Base-by-base conservation (phyloP, 805 yeast genomes). In the Lachancea quebecensis region DNA sequence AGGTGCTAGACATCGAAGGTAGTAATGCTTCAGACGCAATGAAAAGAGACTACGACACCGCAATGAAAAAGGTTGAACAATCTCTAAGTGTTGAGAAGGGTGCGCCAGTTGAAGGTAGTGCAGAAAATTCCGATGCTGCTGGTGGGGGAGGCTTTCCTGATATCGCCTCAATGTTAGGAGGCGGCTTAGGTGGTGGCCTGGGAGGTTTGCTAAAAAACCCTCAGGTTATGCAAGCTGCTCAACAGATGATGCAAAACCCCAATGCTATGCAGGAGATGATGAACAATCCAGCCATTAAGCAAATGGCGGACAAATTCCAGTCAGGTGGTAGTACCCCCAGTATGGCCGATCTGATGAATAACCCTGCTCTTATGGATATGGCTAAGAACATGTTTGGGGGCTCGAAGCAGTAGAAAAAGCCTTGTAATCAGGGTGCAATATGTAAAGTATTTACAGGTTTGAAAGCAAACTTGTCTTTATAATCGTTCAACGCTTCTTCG, bases 11-110 rank as follows among this genome's bases (percentile, higher is more conserved):
- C 47, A 78, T 79, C 46, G 98, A 93, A 69, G 96, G 97, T 37
- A 85, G 79, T 38, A 68, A 71, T 21, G 88, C 91, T 39, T 78
- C 90, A 7, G 95, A 85, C 35, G 90, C 93, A 14, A 91, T 91
- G 96, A 78, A 76, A 66, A 82, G 82, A 61, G 99, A 96, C 44
- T 89, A 80, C 63, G 96, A 91, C 65, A 86, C 96, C 31, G 97
- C 97, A 18, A 86, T 87, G 71, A 78, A 78, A 66, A 82, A 90
- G 63, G 87, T 85, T 34, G 88, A 85, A 57, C 90, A 83, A 60
- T 85, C 87, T 45, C 68, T 82, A 52, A 79, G 64, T 28, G 55
- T 71, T 18, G 67, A 72, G 33, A 67, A 59, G n/a, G 57, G 55
- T 15, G 29, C 53, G 10, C 45, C 51, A 14, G 37, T 59, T 5